These are phyloP conservation scores for Colletotrichum magnum DNA, from an alignment of 2,329 filamentous ascomycete species.

Conservation along the genomic window DNA sequence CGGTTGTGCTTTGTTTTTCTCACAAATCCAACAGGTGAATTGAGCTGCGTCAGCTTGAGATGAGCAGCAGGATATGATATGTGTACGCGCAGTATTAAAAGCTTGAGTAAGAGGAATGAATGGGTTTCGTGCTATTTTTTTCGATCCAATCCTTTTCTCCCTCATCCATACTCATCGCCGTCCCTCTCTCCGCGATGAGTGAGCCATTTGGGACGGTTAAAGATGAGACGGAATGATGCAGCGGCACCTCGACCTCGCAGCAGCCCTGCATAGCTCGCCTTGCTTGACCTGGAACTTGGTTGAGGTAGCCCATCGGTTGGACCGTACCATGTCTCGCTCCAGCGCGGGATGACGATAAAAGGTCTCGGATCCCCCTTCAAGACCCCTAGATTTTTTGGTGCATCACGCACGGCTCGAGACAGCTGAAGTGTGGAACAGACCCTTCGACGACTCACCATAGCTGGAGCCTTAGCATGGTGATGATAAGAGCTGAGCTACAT, in stretches of 20 bases:
- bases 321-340: conserved; percentile 12
- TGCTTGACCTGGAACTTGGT: conserved; percentile 4
- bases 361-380: conserved; percentile 16
- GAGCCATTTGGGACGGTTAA: conserved; percentile 12
- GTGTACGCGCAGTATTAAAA: too few species aligned
- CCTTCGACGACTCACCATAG: background rate
- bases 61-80: conserved; percentile 3
- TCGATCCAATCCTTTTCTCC: conserved; percentile 8
- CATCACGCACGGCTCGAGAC: conserved; percentile 6
- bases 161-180: background rate
- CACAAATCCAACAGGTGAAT: background rate
- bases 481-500: background rate
- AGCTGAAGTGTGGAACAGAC: conserved; percentile 6
- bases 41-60: conserved; percentile 14
- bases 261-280: conserved; percentile 13
- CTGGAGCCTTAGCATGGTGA: background rate
- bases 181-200: background rate
- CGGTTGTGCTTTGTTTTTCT: too few species aligned
- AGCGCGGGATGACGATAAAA: conserved; percentile 24
- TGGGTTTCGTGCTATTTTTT: conserved; percentile 26
- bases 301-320: conserved; percentile 3
- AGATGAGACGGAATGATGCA: conserved; percentile 4
- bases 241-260: background rate
- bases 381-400: background rate
- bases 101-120: background rate